Evolutionary conservation across 768 basidiomycete genomes (phyloP).

Genomic region (Boletellus sp.): DNA sequence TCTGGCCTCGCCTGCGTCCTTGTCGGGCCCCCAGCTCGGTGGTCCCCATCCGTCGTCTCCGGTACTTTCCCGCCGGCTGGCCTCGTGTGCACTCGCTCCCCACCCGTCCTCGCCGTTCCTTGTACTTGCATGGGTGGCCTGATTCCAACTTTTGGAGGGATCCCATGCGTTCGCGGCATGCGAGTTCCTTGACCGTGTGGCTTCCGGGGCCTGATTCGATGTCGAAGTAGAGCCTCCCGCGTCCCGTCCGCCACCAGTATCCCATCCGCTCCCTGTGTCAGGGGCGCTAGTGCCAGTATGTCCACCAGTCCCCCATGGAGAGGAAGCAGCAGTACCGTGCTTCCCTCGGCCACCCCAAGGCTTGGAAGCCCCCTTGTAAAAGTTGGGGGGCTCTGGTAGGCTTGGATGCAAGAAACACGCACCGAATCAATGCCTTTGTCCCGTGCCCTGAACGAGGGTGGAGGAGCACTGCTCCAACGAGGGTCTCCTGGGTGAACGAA

Average conservation of each 20-base stretch:
- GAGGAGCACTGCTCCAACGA: slow-evolving; percentile 21
- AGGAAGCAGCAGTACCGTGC: not conserved
- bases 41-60: slow-evolving; percentile 1
- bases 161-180: not conserved
- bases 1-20: not conserved
- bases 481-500: slow-evolving; percentile 32
- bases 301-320: not conserved
- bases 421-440: slow-evolving; percentile 20
- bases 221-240: slow-evolving; percentile 2
- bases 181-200: not conserved
- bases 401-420: not conserved
- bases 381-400: not conserved
- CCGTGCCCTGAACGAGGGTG: slow-evolving; percentile 4
- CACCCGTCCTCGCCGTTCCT: slow-evolving; percentile 1
- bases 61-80: not conserved
- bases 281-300: not conserved
- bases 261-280: slow-evolving; percentile 9
- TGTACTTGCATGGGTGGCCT: not conserved
- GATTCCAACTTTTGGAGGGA: not conserved
- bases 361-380: slow-evolving; percentile 8
- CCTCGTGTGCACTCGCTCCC: not conserved
- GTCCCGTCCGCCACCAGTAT: slow-evolving; percentile 10
- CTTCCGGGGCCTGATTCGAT: not conserved
- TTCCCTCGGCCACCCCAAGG: slow-evolving; percentile 5
- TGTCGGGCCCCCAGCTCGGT: not conserved